Evolutionary conservation across 1,139 yeast species (phyloP), one percentile per base, ranked within the genome.

Genomic region (Saccharomyces pastorianus): DNA sequence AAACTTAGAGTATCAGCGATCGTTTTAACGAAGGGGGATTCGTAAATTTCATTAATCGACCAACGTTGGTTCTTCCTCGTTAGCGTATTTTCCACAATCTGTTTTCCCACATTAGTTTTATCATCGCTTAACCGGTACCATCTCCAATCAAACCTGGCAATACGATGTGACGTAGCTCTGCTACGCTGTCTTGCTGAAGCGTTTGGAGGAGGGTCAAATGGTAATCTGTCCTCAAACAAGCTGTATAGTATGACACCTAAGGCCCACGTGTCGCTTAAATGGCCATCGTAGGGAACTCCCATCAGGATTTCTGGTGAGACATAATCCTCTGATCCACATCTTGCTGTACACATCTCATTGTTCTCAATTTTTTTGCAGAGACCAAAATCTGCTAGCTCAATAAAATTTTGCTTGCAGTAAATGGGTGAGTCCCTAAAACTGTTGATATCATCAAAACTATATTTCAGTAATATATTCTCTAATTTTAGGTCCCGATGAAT

Each of bases 271-370:
- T 93, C 99, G 47, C 95, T 85, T 59, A 88, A 81, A 53, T 86
- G 79, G 2, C 99, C 99, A 65, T 91, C 91, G 66, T 93, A 93
- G 20, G 88, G 84, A 56, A 88, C 76, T 0, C 98, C 98, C 83
- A 93, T 82, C 46, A 93, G 73, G 38, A 93, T 73, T 68, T 93
- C 99, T 0, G 98, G 99, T 0, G 96, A 84, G 2, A 93, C 96
- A 63, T 93, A 93, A 68, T 93, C 98, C 60, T 89, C 96, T 0
- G 96, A 87, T 0, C 99, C 99, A 70, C 99, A 93, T 56, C 98
- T 73, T 0, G 98, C 91, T 2, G 85, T 77, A 29, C 95, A 76
- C 55, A 85, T 63, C 58, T 79, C 75, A 0, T 73, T 75, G 1
- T 80, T 78, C 50, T 79, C 80, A 23, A 91, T 77, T 53, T 76